Evolutionary conservation across 345 rosid genomes (phyloP).

Genomic region (Raphanus sativus): DNA sequence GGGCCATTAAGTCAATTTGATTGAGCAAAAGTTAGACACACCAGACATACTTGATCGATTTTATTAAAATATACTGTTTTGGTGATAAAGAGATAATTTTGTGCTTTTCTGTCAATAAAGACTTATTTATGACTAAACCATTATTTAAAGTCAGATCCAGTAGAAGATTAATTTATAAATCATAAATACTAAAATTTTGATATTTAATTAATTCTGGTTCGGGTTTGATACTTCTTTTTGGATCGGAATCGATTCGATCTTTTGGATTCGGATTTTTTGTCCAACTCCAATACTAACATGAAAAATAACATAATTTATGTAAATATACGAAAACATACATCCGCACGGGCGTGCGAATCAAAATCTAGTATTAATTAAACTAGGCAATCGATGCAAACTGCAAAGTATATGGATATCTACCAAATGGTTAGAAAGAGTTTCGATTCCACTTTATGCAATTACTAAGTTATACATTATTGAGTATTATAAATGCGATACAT

Average conservation of each 20-base stretch:
- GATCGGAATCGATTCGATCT: too few species aligned
- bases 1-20: neutral
- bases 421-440: constrained; percentile 1
- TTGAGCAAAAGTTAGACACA: neutral
- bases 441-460: constrained; percentile 22
- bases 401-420: neutral
- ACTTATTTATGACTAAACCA: neutral
- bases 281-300: too few species aligned
- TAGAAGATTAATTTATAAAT: neutral
- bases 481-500: neutral
- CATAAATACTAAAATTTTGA: neutral
- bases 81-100: too few species aligned
- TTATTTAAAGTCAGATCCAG: neutral
- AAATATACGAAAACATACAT: too few species aligned
- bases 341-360: too few species aligned
- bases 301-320: too few species aligned
- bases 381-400: neutral
- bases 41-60: neutral
- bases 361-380: neutral
- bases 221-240: too few species aligned
- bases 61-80: neutral
- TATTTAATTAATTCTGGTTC: too few species aligned
- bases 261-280: too few species aligned
- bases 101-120: neutral
- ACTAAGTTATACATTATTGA: constrained; percentile 20